These are phyloP conservation scores for Trypanosoma platydactyli DNA, from an alignment of 208 protist genomes.

Conservation along the genomic window DNA sequence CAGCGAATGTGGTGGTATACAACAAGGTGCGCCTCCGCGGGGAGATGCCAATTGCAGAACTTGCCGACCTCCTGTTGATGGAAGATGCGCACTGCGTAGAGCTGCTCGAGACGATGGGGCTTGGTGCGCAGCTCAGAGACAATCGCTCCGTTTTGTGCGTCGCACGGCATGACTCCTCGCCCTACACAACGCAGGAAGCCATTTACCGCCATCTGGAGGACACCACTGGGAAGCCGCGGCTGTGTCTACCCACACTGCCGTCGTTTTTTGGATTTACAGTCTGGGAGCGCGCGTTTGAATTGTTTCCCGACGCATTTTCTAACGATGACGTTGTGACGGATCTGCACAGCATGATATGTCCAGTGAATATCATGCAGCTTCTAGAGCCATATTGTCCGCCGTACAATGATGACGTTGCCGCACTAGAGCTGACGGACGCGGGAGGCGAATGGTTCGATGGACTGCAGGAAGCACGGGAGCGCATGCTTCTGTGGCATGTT, in stretches of 20 bases:
- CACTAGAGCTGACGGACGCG: constrained; percentile 34
- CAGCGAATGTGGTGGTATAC: constrained; percentile 70
- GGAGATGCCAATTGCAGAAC: constrained; percentile 32
- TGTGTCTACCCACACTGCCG: constrained; percentile 66
- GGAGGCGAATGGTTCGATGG: constrained; percentile 36
- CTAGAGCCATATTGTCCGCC: constrained; percentile 84
- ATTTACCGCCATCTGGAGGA: constrained; percentile 45
- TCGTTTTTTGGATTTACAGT: constrained; percentile 76
- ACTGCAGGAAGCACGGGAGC: constrained; percentile 27
- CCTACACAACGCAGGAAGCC: constrained; percentile 48
- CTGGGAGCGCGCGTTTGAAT: constrained; percentile 48
- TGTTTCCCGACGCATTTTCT: constrained; percentile 40
- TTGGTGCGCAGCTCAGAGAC: constrained; percentile 34
- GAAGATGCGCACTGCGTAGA: constrained; percentile 45
- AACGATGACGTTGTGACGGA: constrained; percentile 1
- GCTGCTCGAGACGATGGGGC: constrained; percentile 63
- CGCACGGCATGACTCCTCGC: constrained; percentile 18
- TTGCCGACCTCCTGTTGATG: constrained; percentile 62
- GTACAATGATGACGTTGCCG: constrained; percentile 48
- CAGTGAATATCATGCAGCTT: constrained; percentile 79
- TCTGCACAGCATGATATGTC: constrained; percentile 50
- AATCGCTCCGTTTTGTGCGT: constrained; percentile 15
- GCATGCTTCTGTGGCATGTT: constrained; percentile 24
- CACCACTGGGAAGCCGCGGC: constrained; percentile 37
- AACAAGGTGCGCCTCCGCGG: constrained; percentile 54